Base-by-base conservation (phyloP, 2,329 filamentous ascomycete genomes). In the Neobulgaria alba region DNA sequence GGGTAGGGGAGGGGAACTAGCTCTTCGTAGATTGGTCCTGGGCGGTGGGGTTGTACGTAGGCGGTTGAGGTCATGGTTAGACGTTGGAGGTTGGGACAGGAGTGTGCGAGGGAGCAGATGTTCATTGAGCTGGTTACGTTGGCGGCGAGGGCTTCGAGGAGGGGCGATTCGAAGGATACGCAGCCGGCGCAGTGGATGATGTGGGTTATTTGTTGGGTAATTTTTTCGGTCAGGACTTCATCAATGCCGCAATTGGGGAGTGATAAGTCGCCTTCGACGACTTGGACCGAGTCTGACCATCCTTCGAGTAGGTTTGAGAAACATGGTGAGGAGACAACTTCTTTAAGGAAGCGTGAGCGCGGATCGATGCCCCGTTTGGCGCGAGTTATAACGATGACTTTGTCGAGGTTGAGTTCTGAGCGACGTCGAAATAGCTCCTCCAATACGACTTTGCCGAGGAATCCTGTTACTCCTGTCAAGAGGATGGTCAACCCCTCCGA, bases 401-500 rank as follows among this genome's bases (percentile, higher is more conserved):
- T 37, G 20, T 21, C 20, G 29, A 45, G 10, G 5, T 14, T n/a
- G 7, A 30, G 29, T 15, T 41, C 34, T 8, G 12, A 10, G 14
- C 18, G 29, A 15, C 35, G 33, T 14, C 42, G 38, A 31, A 45
- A 29, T 12, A 45, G 38, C 19, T 35, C 37, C 29, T 41, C 38
- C 15, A 79, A 64, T 19, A 77, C 65, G 47, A 72, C 68, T 23
- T 62, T 55, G 39, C 75, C 76, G 41, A 76, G 65, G 50, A 68
- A 67, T 49, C 76, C 75, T 12, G 73, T 79, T 17, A 64, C 65
- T 38, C 75, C 75, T 3, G 72, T 67, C 26, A 80, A 61, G 45
- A 80, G 68, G 50, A 78, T 26, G 23, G 23, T 26, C 23, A 12
- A 7, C 7, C 7, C 7, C 12, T 26, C 12, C 7, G 7, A 7